Evolutionary conservation across 2,329 filamentous ascomycete species (phyloP), one percentile per base, ranked within the genome.

Genomic region (Ophiocordyceps camponoti-leonardi): DNA sequence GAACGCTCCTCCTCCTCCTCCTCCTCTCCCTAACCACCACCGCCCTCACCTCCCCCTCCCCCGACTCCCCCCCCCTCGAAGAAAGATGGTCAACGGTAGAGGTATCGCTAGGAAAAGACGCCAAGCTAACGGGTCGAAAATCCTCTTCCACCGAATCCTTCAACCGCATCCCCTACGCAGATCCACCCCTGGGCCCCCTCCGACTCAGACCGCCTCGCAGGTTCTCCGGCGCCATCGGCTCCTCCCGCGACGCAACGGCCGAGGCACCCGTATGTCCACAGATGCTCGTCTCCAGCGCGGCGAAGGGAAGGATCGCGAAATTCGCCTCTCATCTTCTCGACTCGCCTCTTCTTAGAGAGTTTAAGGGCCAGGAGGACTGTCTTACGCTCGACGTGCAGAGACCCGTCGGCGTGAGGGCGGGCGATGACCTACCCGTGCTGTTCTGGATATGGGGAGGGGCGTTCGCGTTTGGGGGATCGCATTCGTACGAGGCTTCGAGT

Each of bases 371-470:
- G 42, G 80, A 84, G 56, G 79, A 83, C 56, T 84, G 79, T 52
- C 59, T 84, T 43, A 77, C 68, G 2, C 58, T 84, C 47, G 72
- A 69, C 45, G 68, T 83, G 4, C 67, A 75, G 41, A 67, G 79
- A 11, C 79, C 81, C 0, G 60, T 65, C 0, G 76, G 75, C 6
- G 75, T 72, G 1, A 68, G 64, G 22, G 56, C 72, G 0, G 62
- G 62, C 2, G 68, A 70, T 18, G 79, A 78, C 41, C 61, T 84
- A 1, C 80, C 81, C 0, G 80, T 84, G 1, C 57, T 83, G 2
- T 79, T 81, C 51, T 84, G 78, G 78, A 83, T 85, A 45, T 83
- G 72, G 52, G 80, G 80, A 0, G 80, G 81, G 35, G 80, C 73
- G 8, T 81, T 81, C 47, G 67, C 77, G 56, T 60, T 75, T 6